These are phyloP conservation scores for Passalora sequoiae DNA, from an alignment of 2,329 filamentous ascomycete species.

Conservation along the genomic window DNA sequence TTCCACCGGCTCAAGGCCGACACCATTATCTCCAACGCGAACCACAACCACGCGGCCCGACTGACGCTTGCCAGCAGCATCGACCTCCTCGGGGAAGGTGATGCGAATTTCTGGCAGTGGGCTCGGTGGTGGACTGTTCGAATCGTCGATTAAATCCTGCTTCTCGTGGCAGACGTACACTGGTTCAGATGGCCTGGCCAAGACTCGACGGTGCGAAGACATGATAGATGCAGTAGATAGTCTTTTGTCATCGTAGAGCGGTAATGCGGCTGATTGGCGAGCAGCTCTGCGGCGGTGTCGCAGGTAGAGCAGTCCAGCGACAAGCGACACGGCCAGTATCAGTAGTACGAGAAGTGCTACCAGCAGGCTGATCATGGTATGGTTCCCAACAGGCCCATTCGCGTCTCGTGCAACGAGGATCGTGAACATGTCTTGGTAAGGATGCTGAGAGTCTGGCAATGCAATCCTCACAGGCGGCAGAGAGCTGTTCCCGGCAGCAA, in stretches of 20 bases:
- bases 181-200: constrained; percentile 54
- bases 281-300: constrained; percentile 56
- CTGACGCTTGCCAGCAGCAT: constrained; percentile 71
- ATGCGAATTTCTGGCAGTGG: constrained; percentile 94
- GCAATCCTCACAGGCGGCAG: constrained; percentile 4
- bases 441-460: constrained; percentile 6
- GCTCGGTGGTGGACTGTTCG: constrained; percentile 67
- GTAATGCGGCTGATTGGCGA: constrained; percentile 52
- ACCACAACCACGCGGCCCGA: constrained; percentile 88
- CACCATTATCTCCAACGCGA: constrained; percentile 77
- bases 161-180: constrained; percentile 76
- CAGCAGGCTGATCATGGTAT: constrained; percentile 67
- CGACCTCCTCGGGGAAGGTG: constrained; percentile 93
- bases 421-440: constrained; percentile 28
- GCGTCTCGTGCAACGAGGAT: constrained; percentile 49
- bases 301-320: constrained; percentile 65
- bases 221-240: constrained; percentile 40
- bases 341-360: constrained; percentile 74
- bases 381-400: constrained; percentile 47
- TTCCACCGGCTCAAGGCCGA: constrained; percentile 79
- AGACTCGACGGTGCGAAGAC: constrained; percentile 53
- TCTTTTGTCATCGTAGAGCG: constrained; percentile 62
- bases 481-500: background rate
- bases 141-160: constrained; percentile 70
- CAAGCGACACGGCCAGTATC: constrained; percentile 63